Percentiles rank a stretch among this genome's conserved stretches.
These are phyloP conservation scores for Coprinopsis strossmayeri DNA, from an alignment of 768 basidiomycete species.

Conservation along the genomic window DNA sequence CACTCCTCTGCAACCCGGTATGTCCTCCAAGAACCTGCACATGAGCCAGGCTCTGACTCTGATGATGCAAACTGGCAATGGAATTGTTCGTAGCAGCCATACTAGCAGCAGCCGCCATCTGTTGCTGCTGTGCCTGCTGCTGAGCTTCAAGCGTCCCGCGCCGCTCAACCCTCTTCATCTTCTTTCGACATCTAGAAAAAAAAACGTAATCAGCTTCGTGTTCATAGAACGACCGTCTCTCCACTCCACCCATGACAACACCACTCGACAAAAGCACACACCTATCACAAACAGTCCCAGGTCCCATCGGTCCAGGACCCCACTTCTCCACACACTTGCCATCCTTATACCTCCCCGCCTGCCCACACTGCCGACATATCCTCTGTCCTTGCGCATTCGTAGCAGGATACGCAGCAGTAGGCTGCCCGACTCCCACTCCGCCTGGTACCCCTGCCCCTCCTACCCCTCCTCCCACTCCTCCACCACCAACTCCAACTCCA, in stretches of 20 bases:
- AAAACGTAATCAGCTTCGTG: not conserved
- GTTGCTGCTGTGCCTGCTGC: constrained; percentile 17
- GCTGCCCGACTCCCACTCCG: constrained; percentile 13
- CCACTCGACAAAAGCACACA: constrained; percentile 22
- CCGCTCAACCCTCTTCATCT: constrained; percentile 80
- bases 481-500: too few relatives aligned
- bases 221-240: not conserved
- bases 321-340: constrained; percentile 85
- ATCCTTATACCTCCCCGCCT: constrained; percentile 73
- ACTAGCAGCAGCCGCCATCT: constrained; percentile 12
- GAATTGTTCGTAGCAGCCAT: constrained; percentile 16
- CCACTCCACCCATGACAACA: constrained; percentile 1
- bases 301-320: constrained; percentile 80
- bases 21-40: not conserved
- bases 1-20: constrained; percentile 6
- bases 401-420: constrained; percentile 30
- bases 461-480: too few relatives aligned
- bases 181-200: constrained; percentile 60
- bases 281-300: constrained; percentile 80
- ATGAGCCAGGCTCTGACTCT: not conserved
- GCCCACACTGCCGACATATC: constrained; percentile 71
- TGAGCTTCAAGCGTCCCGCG: constrained; percentile 56
- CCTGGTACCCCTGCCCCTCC: too few relatives aligned
- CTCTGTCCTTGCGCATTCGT: constrained; percentile 62
- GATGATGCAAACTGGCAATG: constrained; percentile 4